Conservation (phyloP, 2,329 filamentous ascomycete genomes). For the Cladophialophora carrionii region DNA sequence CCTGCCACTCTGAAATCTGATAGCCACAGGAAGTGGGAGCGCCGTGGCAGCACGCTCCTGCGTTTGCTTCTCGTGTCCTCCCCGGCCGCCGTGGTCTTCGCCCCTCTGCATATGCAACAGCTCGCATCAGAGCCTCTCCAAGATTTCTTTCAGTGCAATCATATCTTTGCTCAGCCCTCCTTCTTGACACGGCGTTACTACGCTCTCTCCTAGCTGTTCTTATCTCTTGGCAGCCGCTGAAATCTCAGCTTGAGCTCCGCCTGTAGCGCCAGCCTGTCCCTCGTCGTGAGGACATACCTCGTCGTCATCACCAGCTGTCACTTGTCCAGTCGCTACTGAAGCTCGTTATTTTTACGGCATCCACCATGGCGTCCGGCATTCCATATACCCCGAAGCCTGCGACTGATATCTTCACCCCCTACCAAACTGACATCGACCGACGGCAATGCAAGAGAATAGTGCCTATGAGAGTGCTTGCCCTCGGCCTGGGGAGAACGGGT, state of each 20-base stretch:
- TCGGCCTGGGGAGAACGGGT: conserved; percentile 71
- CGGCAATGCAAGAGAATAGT: conserved; percentile 67
- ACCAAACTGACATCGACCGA: conserved; percentile 69
- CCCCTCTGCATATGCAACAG: conserved; percentile 17
- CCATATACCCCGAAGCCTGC: conserved; percentile 46
- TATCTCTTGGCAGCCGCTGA: conserved; percentile 23
- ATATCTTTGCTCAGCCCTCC: conserved; percentile 21
- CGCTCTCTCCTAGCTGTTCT: conserved; percentile 3
- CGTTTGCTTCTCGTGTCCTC: conserved; percentile 5
- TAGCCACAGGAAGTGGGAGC: conserved; percentile 1
- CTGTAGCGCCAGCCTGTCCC: background rate
- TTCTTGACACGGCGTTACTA: conserved; percentile 9
- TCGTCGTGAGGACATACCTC: background rate
- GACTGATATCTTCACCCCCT: conserved; percentile 57
- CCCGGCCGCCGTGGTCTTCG: conserved; percentile 1
- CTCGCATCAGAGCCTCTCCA: conserved; percentile 27
- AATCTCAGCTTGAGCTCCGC: background rate
- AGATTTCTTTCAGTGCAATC: conserved; percentile 19
- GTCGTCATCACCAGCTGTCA: background rate
- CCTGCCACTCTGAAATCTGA: background rate
- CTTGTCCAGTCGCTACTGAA: conserved; percentile 1
- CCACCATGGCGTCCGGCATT: conserved; percentile 38
- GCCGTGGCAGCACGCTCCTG: background rate
- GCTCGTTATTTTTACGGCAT: conserved; percentile 13
- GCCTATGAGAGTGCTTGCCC: conserved; percentile 72